Evolutionary conservation across 345 rosid genomes (phyloP).

Genomic region (Gossypium rotundifolium): DNA sequence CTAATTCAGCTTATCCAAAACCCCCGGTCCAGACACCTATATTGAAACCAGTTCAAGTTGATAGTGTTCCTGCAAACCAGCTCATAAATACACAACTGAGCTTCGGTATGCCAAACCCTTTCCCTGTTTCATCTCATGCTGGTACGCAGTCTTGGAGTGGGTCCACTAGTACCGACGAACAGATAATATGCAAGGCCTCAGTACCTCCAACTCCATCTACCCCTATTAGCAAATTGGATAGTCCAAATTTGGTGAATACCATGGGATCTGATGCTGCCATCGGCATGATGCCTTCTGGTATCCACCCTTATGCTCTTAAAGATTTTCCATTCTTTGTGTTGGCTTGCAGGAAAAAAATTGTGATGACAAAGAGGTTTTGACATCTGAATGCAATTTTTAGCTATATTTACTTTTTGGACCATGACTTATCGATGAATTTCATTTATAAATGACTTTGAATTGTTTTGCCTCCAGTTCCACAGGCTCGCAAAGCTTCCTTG

Average conservation of each 20-base stretch:
- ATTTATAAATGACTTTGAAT: not conserved
- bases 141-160: conserved; percentile 40
- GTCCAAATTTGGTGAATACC: conserved; percentile 24
- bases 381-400: not conserved
- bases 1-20: conserved; percentile 25
- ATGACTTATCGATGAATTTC: not conserved
- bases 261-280: conserved; percentile 28
- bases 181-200: conserved; percentile 28
- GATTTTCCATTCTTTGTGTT: not conserved
- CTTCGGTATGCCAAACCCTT: conserved; percentile 39
- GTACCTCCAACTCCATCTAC: conserved; percentile 26
- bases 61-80: conserved; percentile 22
- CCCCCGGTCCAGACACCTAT: conserved; percentile 30
- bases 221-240: conserved; percentile 33
- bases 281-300: conserved; percentile 60
- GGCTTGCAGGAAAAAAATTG: not conserved
- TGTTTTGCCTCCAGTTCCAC: conserved; percentile 43
- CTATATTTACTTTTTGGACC: not conserved
- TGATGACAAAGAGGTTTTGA: not conserved
- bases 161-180: conserved; percentile 42
- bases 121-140: conserved; percentile 51
- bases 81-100: conserved; percentile 28
- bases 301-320: conserved; percentile 4
- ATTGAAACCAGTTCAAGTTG: conserved; percentile 26
- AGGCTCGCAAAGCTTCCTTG: conserved; percentile 89